Base-by-base conservation (phyloP, 2,329 filamentous ascomycete genomes). In the Trichoderma sp. region DNA sequence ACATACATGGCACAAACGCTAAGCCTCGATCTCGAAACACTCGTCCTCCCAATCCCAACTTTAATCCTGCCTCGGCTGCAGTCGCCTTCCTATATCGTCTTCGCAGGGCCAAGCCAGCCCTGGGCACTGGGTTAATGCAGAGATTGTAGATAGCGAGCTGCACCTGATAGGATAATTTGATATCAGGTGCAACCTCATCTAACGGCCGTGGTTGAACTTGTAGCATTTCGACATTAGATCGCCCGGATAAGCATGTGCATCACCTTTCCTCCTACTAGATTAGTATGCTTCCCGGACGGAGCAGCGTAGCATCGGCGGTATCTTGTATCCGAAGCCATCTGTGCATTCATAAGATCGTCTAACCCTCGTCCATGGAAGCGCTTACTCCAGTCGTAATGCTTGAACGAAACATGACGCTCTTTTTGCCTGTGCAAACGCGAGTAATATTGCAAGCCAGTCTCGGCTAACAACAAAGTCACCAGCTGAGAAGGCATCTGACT, bases 311-410 rank as follows among this genome's bases (percentile, higher is more conserved):
- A 59, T 59, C 57, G 57, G 28, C 57, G 47, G 39, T 53, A 61
- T 50, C n/a, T 53, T 32, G 13, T 20, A 30, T 47, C 55, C 26
- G 57, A 32, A 30, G 39, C n/a, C 57, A 61, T 53, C 55, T 62
- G 30, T 32, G 47, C 57, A 62, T 69, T 69, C 66, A 69, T 69
- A 69, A 69, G 57, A 69, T 69, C 28, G 66, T n/a, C 57, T 58
- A 53, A 58, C 57, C 66, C 66, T 69, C 57, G 66, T 68, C 39
- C 26, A 34, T 50, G 28, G 57, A 68, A 36, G 57, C 57, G 66
- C 66, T 69, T 61, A 53, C 47, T 53, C 47, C 20, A 12, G 15
- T 15, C 15, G 39, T 43, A 43, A 68, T 61, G 63, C 47, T 36
- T 61, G 39, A 26, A 36, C 30, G 43, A 53, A 5, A 26, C 28